phyloP scores from a whole-genome alignment of 2,329 filamentous ascomycete species.

The Biscogniauxia mediterranea region DNA sequence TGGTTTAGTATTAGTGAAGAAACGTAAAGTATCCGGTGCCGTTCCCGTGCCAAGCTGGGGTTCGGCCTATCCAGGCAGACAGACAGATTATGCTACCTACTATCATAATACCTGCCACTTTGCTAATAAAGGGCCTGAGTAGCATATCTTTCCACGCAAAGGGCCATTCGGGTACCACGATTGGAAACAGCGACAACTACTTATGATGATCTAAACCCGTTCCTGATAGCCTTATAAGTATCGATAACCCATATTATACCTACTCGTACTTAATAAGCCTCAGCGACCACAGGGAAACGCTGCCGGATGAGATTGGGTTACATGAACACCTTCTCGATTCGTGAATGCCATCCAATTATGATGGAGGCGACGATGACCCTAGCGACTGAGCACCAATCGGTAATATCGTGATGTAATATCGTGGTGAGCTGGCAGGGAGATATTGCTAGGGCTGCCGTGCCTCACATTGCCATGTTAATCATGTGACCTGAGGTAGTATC shows the following conservation, averaged over 20 bases:
- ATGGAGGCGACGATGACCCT: conserved; percentile 1
- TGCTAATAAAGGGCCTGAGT: not conserved
- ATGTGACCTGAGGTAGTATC: conserved; percentile 21
- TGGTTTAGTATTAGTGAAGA: not conserved
- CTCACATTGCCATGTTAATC: conserved; percentile 16
- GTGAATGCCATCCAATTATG: conserved; percentile 5
- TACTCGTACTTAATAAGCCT: not conserved
- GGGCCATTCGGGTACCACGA: not conserved
- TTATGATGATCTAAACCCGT: not conserved
- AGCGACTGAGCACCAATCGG: conserved; percentile 3
- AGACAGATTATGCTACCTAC: not conserved
- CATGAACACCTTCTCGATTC: not conserved
- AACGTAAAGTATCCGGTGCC: not conserved
- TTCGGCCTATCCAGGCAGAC: not conserved
- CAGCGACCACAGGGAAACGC: not conserved
- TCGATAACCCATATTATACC: not conserved
- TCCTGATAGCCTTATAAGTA: not conserved
- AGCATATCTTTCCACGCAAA: not conserved
- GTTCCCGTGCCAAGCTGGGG: not conserved
- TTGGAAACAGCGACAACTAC: not conserved
- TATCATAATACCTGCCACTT: not conserved
- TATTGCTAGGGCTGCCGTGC: conserved; percentile 14
- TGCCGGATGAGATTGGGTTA: not conserved
- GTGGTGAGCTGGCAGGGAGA: conserved; percentile 6
- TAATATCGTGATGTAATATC: conserved; percentile 13